Conservation (phyloP, 1,284 basidiomycete genomes). For the Mycosarcoma maydis region DNA sequence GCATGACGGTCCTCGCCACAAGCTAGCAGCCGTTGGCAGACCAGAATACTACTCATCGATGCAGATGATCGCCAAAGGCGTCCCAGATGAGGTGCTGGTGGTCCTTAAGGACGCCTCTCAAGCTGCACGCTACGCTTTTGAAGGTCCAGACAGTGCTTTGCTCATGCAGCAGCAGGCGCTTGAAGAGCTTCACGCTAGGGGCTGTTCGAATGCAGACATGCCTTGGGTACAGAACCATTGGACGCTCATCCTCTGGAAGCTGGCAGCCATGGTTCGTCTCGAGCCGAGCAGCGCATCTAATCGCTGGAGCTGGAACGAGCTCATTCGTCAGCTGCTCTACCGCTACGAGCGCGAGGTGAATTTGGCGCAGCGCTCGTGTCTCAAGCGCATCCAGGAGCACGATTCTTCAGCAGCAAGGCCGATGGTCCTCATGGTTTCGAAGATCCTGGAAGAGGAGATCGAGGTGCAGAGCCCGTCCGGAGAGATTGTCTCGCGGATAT, state of each 20-base stretch:
- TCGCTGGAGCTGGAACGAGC: constrained; percentile 65
- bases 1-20: constrained; percentile 4
- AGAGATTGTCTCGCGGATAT: constrained; percentile 1
- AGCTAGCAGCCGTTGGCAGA: constrained; percentile 29
- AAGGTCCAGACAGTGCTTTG: constrained; percentile 15
- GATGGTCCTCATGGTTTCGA: constrained; percentile 85
- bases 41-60: constrained; percentile 34
- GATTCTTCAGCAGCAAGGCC: constrained; percentile 78
- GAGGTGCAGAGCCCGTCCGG: constrained; percentile 27
- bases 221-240: constrained; percentile 93
- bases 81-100: constrained; percentile 49
- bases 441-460: constrained; percentile 69
- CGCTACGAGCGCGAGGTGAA: constrained; percentile 91
- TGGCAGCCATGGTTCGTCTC: constrained; percentile 81
- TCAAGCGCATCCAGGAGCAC: constrained; percentile 80
- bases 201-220: constrained; percentile 72
- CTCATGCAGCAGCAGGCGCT: constrained; percentile 43
- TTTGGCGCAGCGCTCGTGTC: constrained; percentile 78
- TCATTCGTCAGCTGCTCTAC: constrained; percentile 84
- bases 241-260: constrained; percentile 89
- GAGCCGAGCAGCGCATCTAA: constrained; percentile 66
- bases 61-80: constrained; percentile 45
- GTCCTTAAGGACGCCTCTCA: constrained; percentile 44
- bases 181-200: constrained; percentile 31
- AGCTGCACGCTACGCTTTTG: constrained; percentile 52